Conservation (phyloP, 208 protist genomes). For the Crithidia thermophila region DNA sequence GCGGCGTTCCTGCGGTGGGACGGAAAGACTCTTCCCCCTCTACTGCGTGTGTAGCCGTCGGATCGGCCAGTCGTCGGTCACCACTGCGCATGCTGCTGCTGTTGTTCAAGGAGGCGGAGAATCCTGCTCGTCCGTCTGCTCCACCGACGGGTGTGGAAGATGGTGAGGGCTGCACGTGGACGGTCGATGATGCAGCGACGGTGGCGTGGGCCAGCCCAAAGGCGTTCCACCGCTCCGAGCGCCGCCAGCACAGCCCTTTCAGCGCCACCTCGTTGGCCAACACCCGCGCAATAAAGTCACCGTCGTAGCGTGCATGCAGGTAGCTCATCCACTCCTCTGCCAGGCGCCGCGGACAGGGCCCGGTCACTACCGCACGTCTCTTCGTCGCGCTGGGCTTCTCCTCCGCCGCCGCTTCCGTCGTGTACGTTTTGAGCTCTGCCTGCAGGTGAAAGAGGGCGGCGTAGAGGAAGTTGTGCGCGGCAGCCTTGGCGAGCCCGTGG, state of each 20-base stretch:
- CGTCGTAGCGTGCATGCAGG: slow-evolving; percentile 39
- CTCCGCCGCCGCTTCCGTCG: too few relatives aligned
- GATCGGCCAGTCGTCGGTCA: too few relatives aligned
- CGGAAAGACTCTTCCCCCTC: too few relatives aligned
- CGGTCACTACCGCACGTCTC: neutral
- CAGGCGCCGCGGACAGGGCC: slow-evolving; percentile 37
- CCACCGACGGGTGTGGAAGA: neutral
- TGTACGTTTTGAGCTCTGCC: neutral
- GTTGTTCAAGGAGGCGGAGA: too few relatives aligned
- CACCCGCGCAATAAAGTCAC: slow-evolving; percentile 22
- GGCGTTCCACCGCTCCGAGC: slow-evolving; percentile 57
- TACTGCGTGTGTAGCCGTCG: too few relatives aligned
- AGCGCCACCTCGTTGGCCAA: slow-evolving; percentile 39
- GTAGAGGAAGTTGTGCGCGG: slow-evolving; percentile 79
- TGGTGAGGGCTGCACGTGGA: neutral
- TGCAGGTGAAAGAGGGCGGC: slow-evolving; percentile 53
- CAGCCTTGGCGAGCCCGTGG: slow-evolving; percentile 33
- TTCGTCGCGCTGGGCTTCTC: neutral
- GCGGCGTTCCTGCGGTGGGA: too few relatives aligned
- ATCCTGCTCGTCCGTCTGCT: neutral
- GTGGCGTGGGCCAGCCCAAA: slow-evolving; percentile 22
- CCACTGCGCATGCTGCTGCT: too few relatives aligned
- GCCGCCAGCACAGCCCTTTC: slow-evolving; percentile 55
- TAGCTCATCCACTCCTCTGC: slow-evolving; percentile 62
- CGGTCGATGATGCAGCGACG: neutral